phyloP scores from a whole-genome alignment of 768 basidiomycete species.

The Suillus tomentosus region DNA sequence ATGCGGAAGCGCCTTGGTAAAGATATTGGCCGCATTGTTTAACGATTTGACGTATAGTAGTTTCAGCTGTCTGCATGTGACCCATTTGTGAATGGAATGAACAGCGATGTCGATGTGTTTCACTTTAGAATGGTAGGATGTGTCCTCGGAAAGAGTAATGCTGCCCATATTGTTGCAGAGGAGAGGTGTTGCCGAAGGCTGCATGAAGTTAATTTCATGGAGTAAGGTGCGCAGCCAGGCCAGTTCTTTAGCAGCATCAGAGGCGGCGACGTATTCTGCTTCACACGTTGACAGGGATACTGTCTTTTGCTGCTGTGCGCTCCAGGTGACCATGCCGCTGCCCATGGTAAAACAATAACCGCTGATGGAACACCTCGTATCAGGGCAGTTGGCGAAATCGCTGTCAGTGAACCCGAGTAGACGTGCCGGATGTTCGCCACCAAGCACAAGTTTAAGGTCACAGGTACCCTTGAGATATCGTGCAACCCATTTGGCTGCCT shows the following conservation, averaged over 20 bases:
- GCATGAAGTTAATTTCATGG: background rate
- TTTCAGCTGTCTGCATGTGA: accelerated
- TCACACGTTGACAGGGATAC: background rate
- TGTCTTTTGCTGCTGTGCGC: too few relatives aligned
- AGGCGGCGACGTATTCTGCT: background rate
- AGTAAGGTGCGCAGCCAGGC: background rate
- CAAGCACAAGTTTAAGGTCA: too few relatives aligned
- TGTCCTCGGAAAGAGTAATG: background rate
- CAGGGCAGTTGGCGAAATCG: too few relatives aligned
- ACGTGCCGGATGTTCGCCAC: too few relatives aligned
- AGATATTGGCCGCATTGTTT: background rate
- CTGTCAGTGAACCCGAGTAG: too few relatives aligned
- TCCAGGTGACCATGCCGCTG: too few relatives aligned
- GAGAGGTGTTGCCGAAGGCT: background rate
- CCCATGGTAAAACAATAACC: too few relatives aligned
- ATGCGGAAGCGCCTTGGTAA: background rate
- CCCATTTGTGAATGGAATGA: background rate
- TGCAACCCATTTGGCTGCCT: too few relatives aligned
- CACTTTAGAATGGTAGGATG: background rate
- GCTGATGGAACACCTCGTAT: too few relatives aligned
- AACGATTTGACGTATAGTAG: background rate
- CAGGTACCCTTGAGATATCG: too few relatives aligned
- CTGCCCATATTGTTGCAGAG: background rate
- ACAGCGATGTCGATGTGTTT: background rate
- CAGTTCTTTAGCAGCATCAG: background rate